Evolutionary conservation across 306 rosid genomes (phyloP), one percentile per base, ranked within the genome.

Genomic region (Lithocarpus polystachyus): DNA sequence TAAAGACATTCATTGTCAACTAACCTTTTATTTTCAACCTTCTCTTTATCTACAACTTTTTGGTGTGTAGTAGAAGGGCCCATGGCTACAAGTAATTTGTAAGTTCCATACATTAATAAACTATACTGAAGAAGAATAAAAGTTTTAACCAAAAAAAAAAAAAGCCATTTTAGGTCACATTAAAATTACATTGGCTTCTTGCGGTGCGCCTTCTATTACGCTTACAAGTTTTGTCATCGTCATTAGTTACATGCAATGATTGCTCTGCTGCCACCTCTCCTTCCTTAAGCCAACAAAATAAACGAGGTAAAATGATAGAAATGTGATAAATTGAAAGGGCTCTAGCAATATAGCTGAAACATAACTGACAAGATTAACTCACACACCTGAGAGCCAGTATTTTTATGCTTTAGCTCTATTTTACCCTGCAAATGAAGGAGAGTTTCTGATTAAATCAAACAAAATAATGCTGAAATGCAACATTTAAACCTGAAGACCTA

Each of bases 101-200:
- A 68, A 80, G 81, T 72, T 56, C n/a, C 71, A 65, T 43, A 65
- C 23, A 56, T 60, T n/a, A 75, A 74, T 60, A 74, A 74, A 6
- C 31, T 1, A 29, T 33, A 2, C 18, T 56, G 60, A 68, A 71
- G 20, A 14, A 33, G 72, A 52, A 69, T 26, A 56, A 76, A 76
- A 9, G 6, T 57, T 22, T 23, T 26, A 19, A 69, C n/a, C 7
- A 6, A 51, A 52, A 23, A 4, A 61, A 43, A 59, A 19, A 60
- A 1, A 43, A 70, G 15, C 12, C 54, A 80, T 76, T 60, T 48
- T 28, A 60, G 40, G 77, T 83, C 55, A 48, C 43, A 13, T 48
- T 72, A 78, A 73, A 60, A 75, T 82, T 92, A 91, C 97, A 92
- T 87, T 68, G 89, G 69, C 92, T 87, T 88, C 97, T 89, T 73